A percentile compares a stretch with the other conserved stretches of the same genome.
phyloP scores from a whole-genome alignment of 2,329 filamentous ascomycete species.

The Botryotinia globosa region DNA sequence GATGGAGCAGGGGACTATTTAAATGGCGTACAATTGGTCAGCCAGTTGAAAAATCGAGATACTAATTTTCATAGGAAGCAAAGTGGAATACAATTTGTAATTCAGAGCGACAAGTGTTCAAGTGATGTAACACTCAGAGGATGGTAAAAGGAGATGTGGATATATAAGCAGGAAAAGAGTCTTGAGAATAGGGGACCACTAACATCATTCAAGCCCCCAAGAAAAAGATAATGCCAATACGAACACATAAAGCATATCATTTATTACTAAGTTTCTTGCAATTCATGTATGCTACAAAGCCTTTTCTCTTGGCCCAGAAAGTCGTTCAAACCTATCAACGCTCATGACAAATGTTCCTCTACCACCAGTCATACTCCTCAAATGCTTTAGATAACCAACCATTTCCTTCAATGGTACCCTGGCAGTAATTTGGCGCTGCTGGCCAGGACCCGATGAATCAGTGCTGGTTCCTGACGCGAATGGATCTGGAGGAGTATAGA shows the following conservation, averaged over 20 bases:
- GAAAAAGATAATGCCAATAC: neutral
- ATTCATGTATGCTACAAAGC: slow-evolving; percentile 26
- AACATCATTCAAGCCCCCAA: no score
- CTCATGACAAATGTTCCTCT: slow-evolving; percentile 75
- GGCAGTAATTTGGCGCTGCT: slow-evolving; percentile 69
- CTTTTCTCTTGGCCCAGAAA: slow-evolving; percentile 55
- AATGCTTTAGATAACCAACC: slow-evolving; percentile 87
- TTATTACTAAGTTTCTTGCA: neutral
- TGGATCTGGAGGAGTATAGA: slow-evolving; percentile 87
- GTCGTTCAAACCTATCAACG: slow-evolving; percentile 68
- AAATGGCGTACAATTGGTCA: neutral
- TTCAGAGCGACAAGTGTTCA: neutral
- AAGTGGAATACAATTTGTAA: neutral
- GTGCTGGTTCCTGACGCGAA: slow-evolving; percentile 56
- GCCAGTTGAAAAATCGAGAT: neutral
- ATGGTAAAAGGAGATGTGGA: neutral
- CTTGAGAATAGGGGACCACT: neutral
- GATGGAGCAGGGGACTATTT: neutral
- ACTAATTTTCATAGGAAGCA: neutral
- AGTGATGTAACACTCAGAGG: neutral
- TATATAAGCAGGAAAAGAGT: neutral
- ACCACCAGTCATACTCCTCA: slow-evolving; percentile 85
- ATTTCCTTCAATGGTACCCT: slow-evolving; percentile 94
- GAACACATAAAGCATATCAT: neutral
- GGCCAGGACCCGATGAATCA: slow-evolving; percentile 47